Percentiles rank a stretch among this genome's conserved stretches.
These are phyloP conservation scores for Heliophila coronopifolia DNA, from an alignment of 441 rosid species.

Conservation along the genomic window DNA sequence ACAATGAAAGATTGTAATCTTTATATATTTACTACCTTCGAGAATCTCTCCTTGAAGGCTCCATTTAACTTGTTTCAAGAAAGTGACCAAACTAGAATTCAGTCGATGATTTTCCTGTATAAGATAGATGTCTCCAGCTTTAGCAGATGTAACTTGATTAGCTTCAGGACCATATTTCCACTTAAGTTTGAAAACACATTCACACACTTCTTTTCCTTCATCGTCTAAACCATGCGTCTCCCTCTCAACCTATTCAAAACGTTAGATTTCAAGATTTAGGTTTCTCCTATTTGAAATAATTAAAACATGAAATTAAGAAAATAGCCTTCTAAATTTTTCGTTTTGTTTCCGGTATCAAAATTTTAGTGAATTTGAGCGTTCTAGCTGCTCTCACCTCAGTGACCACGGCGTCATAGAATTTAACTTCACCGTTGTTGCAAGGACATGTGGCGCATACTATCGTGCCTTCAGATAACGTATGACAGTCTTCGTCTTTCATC, in stretches of 20 bases:
- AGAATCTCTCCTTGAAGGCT: too few relatives aligned
- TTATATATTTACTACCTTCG: too few relatives aligned
- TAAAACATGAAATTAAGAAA: too few relatives aligned
- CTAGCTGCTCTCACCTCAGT: slow-evolving; percentile 18
- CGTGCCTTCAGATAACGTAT: background rate
- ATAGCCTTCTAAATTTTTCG: too few relatives aligned
- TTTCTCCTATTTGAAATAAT: too few relatives aligned
- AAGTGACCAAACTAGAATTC: slow-evolving; percentile 11
- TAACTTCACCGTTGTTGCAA: slow-evolving; percentile 20
- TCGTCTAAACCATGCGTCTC: slow-evolving; percentile 14
- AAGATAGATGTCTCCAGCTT: slow-evolving; percentile 29
- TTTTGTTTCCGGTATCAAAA: too few relatives aligned
- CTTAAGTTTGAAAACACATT: slow-evolving; percentile 5
- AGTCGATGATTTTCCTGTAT: background rate
- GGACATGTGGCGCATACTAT: slow-evolving; percentile 27
- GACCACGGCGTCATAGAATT: slow-evolving; percentile 24
- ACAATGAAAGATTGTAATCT: too few relatives aligned
- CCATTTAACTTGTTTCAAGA: slow-evolving; percentile 24
- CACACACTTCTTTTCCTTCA: slow-evolving; percentile 21
- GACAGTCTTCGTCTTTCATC: slow-evolving; percentile 22
- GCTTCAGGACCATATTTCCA: slow-evolving; percentile 25
- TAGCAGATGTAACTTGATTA: slow-evolving; percentile 2
- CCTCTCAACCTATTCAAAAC: slow-evolving; percentile 11
- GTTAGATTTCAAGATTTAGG: background rate
- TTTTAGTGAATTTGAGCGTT: too few relatives aligned